A percentile compares a stretch with the other conserved stretches of the same genome.
Evolutionary conservation across 192 early-diverging fungal genomes (phyloP).

Genomic region (Kappamyces sp.): DNA sequence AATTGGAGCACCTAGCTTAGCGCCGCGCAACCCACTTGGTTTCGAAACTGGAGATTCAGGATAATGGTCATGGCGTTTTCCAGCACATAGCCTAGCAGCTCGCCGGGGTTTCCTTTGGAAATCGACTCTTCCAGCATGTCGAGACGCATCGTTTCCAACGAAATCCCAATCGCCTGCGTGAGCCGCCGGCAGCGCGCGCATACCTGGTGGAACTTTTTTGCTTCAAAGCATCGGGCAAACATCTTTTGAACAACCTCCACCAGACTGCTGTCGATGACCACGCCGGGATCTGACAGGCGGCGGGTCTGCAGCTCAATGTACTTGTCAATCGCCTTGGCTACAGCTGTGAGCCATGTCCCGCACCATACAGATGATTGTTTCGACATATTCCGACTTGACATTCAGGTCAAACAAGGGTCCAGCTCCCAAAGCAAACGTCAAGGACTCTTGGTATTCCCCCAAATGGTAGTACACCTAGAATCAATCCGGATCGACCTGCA

Average conservation of each 20-base stretch:
- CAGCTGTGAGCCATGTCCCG: background rate
- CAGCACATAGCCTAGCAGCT: conserved; percentile 79
- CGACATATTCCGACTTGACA: conserved; percentile 79
- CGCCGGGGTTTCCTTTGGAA: conserved; percentile 47
- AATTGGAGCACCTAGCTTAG: conserved; percentile 58
- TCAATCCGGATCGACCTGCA: background rate
- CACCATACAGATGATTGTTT: conserved; percentile 84
- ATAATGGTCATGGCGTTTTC: conserved; percentile 81
- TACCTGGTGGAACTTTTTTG: conserved; percentile 76
- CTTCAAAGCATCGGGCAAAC: conserved; percentile 85
- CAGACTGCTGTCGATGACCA: conserved; percentile 69
- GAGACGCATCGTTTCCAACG: conserved; percentile 83
- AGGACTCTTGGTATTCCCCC: conserved; percentile 91
- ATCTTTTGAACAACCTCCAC: conserved; percentile 90
- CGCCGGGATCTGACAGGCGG: conserved; percentile 33
- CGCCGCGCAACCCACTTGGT: conserved; percentile 48
- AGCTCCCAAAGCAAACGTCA: conserved; percentile 92
- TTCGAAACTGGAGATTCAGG: conserved; percentile 71
- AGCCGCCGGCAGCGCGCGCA: background rate
- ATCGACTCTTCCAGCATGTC: conserved; percentile 87
- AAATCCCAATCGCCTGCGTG: conserved; percentile 83
- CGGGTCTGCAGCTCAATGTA: conserved; percentile 74
- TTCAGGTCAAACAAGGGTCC: conserved; percentile 81
- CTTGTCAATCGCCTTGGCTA: conserved; percentile 89
- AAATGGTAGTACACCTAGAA: conserved; percentile 90